Conservation (phyloP, 768 basidiomycete species). For the Pleurotus tuber-regium region DNA sequence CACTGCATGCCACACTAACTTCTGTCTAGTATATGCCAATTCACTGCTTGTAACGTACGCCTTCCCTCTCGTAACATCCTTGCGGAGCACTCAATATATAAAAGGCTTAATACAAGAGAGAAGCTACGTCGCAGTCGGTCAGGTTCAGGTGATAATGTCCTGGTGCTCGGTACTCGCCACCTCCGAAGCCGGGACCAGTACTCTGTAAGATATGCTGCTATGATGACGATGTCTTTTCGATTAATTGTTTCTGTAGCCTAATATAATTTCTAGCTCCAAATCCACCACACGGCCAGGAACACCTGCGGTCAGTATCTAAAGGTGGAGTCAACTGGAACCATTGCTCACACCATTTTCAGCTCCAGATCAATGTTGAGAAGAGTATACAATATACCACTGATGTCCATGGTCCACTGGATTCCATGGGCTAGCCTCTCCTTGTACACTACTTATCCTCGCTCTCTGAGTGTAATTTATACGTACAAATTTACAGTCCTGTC, state of each 20-base stretch:
- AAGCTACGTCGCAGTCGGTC: constrained; percentile 17
- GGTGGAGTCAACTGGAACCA: too few species aligned
- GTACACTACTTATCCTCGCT: background rate
- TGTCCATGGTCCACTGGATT: background rate
- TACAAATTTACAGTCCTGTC: background rate
- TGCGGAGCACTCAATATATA: background rate
- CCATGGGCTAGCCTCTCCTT: background rate
- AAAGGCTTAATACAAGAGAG: constrained; percentile 22
- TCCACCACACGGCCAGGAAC: too few species aligned
- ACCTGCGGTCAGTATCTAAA: too few species aligned
- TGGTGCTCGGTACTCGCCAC: constrained; percentile 4
- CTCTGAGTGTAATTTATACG: too few species aligned
- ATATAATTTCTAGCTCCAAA: too few species aligned
- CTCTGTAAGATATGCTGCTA: too few species aligned
- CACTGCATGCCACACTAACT: background rate
- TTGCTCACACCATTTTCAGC: background rate
- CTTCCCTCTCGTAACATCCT: background rate
- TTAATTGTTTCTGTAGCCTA: too few species aligned
- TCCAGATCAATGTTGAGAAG: constrained; percentile 10
- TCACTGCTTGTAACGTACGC: constrained; percentile 21
- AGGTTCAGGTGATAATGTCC: constrained; percentile 6
- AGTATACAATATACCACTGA: background rate
- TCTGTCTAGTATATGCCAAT: constrained; percentile 24
- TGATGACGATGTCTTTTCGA: too few species aligned
- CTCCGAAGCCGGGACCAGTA: background rate